These are phyloP conservation scores for Yamadazyma tumulicola DNA, from an alignment of 805 yeast species.

Conservation along the genomic window DNA sequence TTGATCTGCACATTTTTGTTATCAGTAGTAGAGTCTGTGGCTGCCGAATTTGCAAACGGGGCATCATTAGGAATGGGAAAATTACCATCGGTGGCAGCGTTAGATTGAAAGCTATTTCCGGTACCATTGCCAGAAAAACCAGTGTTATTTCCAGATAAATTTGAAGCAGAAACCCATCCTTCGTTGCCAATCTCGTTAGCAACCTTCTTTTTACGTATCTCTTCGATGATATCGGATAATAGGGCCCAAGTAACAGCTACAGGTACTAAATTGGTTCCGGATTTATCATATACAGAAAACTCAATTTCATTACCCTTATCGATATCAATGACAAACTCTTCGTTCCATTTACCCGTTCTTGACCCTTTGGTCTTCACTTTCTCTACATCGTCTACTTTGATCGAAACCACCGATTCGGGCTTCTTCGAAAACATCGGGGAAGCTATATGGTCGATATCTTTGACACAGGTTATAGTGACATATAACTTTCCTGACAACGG, in stretches of 20 bases:
- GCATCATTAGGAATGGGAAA: slow-evolving; percentile 1
- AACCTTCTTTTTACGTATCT: slow-evolving; percentile 84
- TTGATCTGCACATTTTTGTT: slow-evolving; percentile 46
- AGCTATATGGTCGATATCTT: slow-evolving; percentile 91
- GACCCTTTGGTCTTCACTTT: slow-evolving; percentile 72
- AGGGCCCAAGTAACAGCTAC: slow-evolving; percentile 93
- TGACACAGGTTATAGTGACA: slow-evolving; percentile 68
- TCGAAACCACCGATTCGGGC: slow-evolving; percentile 72
- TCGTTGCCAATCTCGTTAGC: slow-evolving; percentile 64
- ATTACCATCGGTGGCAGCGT: slow-evolving; percentile 1
- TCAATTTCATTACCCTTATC: slow-evolving; percentile 93
- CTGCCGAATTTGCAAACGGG: background rate
- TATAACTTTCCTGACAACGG: slow-evolving; percentile 80
- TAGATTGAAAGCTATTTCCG: background rate
- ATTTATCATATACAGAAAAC: slow-evolving; percentile 78
- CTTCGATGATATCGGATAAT: slow-evolving; percentile 89
- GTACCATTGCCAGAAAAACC: slow-evolving; percentile 10
- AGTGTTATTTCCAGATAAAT: slow-evolving; percentile 13
- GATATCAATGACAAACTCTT: slow-evolving; percentile 73
- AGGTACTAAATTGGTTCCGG: slow-evolving; percentile 66
- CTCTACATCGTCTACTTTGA: slow-evolving; percentile 87
- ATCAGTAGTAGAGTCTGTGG: background rate
- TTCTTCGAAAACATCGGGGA: slow-evolving; percentile 73
- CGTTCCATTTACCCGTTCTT: slow-evolving; percentile 78
- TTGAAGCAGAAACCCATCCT: slow-evolving; percentile 88